These are phyloP conservation scores for Talaromyces wortmannii DNA, from an alignment of 495 filamentous ascomycete species.

Conservation along the genomic window DNA sequence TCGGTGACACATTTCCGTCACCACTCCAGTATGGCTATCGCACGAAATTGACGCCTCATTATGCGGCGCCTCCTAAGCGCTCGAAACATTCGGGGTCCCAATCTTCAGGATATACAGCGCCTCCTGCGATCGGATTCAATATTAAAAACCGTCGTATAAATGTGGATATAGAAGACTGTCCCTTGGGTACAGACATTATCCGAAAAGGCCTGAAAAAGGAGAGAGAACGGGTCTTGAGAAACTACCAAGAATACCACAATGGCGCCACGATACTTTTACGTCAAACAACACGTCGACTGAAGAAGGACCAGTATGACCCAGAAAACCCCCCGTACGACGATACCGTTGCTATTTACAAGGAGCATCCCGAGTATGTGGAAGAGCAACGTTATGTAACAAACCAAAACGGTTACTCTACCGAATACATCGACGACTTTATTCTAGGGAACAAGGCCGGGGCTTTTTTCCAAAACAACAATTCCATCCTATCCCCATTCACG, in stretches of 20 bases:
- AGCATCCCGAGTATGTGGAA: constrained; percentile 50
- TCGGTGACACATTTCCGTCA: constrained; percentile 81
- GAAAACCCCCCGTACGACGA: constrained; percentile 16
- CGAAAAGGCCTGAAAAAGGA: constrained; percentile 68
- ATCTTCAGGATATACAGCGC: constrained; percentile 35
- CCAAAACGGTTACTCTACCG: constrained; percentile 68
- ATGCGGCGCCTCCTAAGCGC: constrained; percentile 53
- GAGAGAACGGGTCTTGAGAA: constrained; percentile 59
- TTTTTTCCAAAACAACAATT: constrained; percentile 99
- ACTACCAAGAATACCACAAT: constrained; percentile 63
- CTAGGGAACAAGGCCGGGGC: constrained; percentile 86
- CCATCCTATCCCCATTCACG: constrained; percentile 86
- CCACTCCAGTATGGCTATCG: constrained; percentile 89
- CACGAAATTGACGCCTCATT: constrained; percentile 95
- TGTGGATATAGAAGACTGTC: constrained; percentile 95
- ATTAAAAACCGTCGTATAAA: constrained; percentile 64
- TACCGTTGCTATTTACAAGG: constrained; percentile 22
- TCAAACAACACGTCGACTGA: constrained; percentile 69
- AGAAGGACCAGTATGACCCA: constrained; percentile 28
- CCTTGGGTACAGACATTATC: constrained; percentile 83
- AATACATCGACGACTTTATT: constrained; percentile 79
- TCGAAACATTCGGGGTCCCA: constrained; percentile 13
- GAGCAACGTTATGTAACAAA: constrained; percentile 83
- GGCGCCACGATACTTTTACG: constrained; percentile 87
- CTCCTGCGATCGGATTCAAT: constrained; percentile 88